Percentiles rank a stretch among this genome's conserved stretches.
phyloP scores from a whole-genome alignment of 805 yeast genomes.

The Candida insectorum region DNA sequence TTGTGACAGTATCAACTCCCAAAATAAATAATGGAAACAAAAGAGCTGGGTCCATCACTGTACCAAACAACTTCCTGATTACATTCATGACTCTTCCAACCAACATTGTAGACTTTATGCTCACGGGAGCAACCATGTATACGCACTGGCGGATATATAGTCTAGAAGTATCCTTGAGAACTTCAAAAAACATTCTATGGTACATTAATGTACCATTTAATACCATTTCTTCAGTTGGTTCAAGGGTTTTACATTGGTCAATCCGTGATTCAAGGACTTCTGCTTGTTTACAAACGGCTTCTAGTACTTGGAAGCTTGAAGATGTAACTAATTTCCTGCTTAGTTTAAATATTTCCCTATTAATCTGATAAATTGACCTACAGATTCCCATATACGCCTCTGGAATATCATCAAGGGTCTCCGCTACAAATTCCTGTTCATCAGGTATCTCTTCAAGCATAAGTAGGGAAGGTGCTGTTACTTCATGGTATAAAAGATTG shows the following conservation, averaged over 20 bases:
- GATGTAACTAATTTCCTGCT: background rate
- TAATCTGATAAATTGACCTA: slow-evolving; percentile 1
- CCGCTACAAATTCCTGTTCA: background rate
- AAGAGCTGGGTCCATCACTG: slow-evolving; percentile 1
- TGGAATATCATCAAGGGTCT: slow-evolving; percentile 1
- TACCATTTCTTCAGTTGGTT: slow-evolving; percentile 1
- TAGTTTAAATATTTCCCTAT: background rate
- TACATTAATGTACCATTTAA: background rate
- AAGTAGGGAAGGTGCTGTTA: slow-evolving; percentile 2
- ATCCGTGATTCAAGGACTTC: background rate
- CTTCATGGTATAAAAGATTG: slow-evolving; percentile 4
- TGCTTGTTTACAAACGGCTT: slow-evolving; percentile 1
- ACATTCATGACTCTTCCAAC: background rate
- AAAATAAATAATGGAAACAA: slow-evolving; percentile 3
- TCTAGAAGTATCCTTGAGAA: slow-evolving; percentile 2
- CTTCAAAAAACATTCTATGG: slow-evolving; percentile 1
- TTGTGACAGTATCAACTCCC: slow-evolving; percentile 3
- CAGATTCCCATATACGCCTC: slow-evolving; percentile 5
- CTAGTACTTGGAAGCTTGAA: background rate
- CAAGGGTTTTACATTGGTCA: slow-evolving; percentile 1
- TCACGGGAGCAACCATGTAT: slow-evolving; percentile 1
- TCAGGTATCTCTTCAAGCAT: slow-evolving; percentile 1
- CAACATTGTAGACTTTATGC: slow-evolving; percentile 1
- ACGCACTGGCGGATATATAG: slow-evolving; percentile 2
- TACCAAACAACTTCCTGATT: background rate